Base-by-base conservation (phyloP, 208 protist species). In the Acanthamoeba triangularis region DNA sequence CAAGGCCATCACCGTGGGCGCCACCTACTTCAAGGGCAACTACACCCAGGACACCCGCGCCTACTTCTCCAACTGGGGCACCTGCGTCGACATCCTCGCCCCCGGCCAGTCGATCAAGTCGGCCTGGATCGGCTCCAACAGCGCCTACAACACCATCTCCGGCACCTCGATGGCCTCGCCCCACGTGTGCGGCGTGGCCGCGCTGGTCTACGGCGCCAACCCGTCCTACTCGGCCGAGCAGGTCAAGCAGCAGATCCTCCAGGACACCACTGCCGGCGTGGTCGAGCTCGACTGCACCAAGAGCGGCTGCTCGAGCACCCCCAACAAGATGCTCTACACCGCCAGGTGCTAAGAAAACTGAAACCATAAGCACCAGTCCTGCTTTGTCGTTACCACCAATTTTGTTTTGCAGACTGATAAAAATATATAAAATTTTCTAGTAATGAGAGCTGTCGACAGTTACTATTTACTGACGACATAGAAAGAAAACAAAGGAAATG, bases 121-220 rank as follows among this genome's bases (percentile, higher is more conserved):
- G 30, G 72, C 91, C 47, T 94, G 91, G 91, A 94, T 94, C 72
- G 91, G 87, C 87, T 44, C 54, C 85, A 65, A 65, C 56, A 49
- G 25, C 56, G 59, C 85, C 25, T 92, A 74, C 85, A 92, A 76
- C 85, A 76, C 85, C 56, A 92, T 92, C 72, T 37, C 59, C 56
- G 95, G 95, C 67, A 96, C 95, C 16, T 72, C 41, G 56, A 96
- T 96, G 95, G 95, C 95, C 69, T 93, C 87, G 25, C 95, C 95
- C 44, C 95, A 96, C 90, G 95, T 96, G 16, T 30, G 33, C 61
- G 95, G 95, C 35, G 95, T 95, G 33, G 61, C 72, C 0, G 95
- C 95, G 65, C 37, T 96, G 14, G 14, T 96, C 41, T 52, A 11
- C 49, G 52, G 63, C 28, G 67, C 78, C 78, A 78, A 95, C 93